These are phyloP conservation scores for Tephrocybe sp. DNA, from an alignment of 768 basidiomycete genomes.

Conservation along the genomic window DNA sequence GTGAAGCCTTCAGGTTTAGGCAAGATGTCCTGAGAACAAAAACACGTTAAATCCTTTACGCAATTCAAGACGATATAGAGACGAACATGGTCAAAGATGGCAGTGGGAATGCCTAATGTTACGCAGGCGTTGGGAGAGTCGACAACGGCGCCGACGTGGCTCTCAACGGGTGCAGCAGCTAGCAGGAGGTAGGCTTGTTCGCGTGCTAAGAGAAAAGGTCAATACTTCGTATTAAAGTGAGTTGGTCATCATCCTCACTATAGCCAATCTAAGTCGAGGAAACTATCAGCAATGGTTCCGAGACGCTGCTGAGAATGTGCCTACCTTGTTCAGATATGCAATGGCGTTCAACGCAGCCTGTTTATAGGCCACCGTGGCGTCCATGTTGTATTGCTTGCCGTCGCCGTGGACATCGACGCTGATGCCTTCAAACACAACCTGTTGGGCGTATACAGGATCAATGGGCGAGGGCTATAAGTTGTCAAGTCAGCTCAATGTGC, in stretches of 20 bases:
- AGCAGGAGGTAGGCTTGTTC: slow-evolving; percentile 78
- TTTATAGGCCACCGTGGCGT: slow-evolving; percentile 79
- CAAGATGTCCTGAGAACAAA: slow-evolving; percentile 54
- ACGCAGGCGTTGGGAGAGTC: slow-evolving; percentile 81
- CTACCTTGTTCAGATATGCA: slow-evolving; percentile 66
- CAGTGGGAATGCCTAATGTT: slow-evolving; percentile 71
- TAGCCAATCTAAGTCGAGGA: slow-evolving; percentile 59
- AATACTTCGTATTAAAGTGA: background rate
- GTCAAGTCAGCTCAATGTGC: background rate
- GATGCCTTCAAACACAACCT: slow-evolving; percentile 76
- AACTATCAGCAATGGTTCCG: slow-evolving; percentile 1
- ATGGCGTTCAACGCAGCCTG: slow-evolving; percentile 79
- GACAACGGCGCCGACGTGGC: slow-evolving; percentile 66
- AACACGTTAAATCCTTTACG: background rate
- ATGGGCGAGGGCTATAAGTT: slow-evolving; percentile 61
- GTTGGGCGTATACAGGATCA: slow-evolving; percentile 74
- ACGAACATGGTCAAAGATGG: slow-evolving; percentile 71
- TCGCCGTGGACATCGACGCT: slow-evolving; percentile 73
- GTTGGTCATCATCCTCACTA: slow-evolving; percentile 44
- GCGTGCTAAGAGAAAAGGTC: slow-evolving; percentile 45
- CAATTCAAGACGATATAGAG: background rate
- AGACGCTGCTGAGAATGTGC: background rate
- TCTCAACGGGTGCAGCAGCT: slow-evolving; percentile 65
- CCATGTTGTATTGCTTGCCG: slow-evolving; percentile 78
- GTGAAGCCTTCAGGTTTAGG: slow-evolving; percentile 63